Base-by-base conservation (phyloP, 306 rosid species). In the Hylodesmum podocarpum region DNA sequence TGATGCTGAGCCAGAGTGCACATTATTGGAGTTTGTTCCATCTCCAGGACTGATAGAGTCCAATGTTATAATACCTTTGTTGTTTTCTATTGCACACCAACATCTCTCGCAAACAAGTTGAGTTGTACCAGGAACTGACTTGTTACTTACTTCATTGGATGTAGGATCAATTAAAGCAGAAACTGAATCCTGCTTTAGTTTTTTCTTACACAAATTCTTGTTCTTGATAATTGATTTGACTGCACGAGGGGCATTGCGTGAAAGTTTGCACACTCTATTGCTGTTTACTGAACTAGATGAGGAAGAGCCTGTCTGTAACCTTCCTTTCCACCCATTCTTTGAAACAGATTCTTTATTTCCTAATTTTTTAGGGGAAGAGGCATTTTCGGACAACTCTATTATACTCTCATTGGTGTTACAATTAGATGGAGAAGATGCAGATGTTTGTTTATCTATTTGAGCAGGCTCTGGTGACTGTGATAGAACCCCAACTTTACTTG, bases 31-130 rank as follows among this genome's bases (percentile, higher is more conserved):
- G 79, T 68, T 80, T 64, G 86, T 79, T 57, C 83, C 93, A 55
- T 69, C 76, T 46, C 73, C 72, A 49, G 82, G 78, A 83, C 75
- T 75, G 43, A 58, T 54, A 66, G 85, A 55, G 21, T 78, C 82
- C 29, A 79, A 69, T 19, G 67, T 66, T 49, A 39, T 34, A 80
- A 79, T 67, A 71, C 73, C 84, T 80, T 87, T 86, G 66, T 68
- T 83, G 57, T 82, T 81, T 74, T 89, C 84, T 50, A 95, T 46
- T 43, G 97, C 79, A 84, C 96, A 91, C 59, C 86, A 93, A 83
- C 99, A 96, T 82, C 97, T 92, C 84, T 92, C 94, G 4, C 99
- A 96, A 40, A 96, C 90, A 74, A 96, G 82, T 57, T 72, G 89
- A 76, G 84, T 72, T 80, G 85, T 66, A 55, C 76, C 66, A 73